Evolutionary conservation across 2,329 filamentous ascomycete genomes (phyloP), one percentile per base, ranked within the genome.

Genomic region (Fusarium incarnatum): DNA sequence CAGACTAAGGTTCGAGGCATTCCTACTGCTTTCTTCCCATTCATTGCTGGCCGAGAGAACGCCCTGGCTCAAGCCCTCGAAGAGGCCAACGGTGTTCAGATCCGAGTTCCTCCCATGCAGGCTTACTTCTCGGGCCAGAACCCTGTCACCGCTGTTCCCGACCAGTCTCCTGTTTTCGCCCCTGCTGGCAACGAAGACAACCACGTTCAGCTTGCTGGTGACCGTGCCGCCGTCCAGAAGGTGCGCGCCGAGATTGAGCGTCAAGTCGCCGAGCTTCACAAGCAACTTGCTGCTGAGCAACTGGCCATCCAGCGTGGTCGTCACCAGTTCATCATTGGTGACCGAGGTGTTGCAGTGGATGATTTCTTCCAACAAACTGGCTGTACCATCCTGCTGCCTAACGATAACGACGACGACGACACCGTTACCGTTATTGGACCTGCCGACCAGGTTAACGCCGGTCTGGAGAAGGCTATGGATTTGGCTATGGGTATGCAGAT

Each of bases 241-340:
- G 92, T 91, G 27, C 92, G 92, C 62, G 89, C 91, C 45, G 90
- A 93, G 75, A 92, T 98, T 71, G 94, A 98, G 80, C 89, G 89
- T 50, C 88, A 91, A 62, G 93, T 90, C 9, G 88, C 91, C 66
- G 87, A 95, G 76, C 87, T 99, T 23, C 89, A 91, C 72, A 88
- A 89, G 63, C 89, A 93, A 77, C 84, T 98, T 52, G 88, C 91
- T 44, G 84, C 96, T 50, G 89, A 96, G 73, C 91, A 97, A 79
- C 84, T 94, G 44, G 88, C 91, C 8, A 93, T 98, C 73, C 92
- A 95, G 79, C 91, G 91, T 67, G 94, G 93, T 50, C 90, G 94
- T 54, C 96, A 98, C 79, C 94, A 97, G 79, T 98, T 98, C 84
- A 96, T 99, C 77, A 90, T 97, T 68, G 95, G 95, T 54, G 90